Evolutionary conservation across 1,284 basidiomycete genomes (phyloP).

Genomic region (Ganoderma meredithae): DNA sequence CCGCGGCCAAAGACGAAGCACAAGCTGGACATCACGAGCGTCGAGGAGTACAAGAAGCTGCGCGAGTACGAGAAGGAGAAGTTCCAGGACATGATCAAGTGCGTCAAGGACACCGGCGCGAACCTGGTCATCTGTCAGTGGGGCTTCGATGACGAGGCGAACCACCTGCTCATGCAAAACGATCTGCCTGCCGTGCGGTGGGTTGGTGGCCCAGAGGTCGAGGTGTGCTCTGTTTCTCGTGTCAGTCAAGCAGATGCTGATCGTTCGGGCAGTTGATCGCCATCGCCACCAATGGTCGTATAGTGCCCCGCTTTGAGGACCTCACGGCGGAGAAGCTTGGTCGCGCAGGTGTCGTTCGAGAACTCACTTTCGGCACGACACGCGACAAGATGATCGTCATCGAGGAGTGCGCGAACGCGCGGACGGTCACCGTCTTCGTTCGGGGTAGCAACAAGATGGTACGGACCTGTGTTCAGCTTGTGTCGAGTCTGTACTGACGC

Average conservation of each 20-base stretch:
- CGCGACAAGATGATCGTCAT: conserved; percentile 99
- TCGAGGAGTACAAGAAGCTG: conserved; percentile 98
- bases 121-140: conserved; percentile 99
- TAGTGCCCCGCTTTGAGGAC: conserved; percentile 98
- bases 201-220: conserved; percentile 99
- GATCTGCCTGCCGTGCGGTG: conserved; percentile 97
- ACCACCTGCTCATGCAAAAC: conserved; percentile 98
- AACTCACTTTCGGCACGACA: conserved; percentile 96
- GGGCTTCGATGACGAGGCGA: conserved; percentile 99
- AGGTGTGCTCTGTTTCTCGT: conserved; percentile 57
- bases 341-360: conserved; percentile 90
- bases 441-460: conserved; percentile 99
- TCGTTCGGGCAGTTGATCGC: conserved; percentile 81
- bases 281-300: conserved; percentile 97
- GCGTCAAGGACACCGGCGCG: conserved; percentile 97
- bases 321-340: conserved; percentile 92
- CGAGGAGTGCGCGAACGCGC: conserved; percentile 96
- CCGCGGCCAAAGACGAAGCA: conserved; percentile 99
- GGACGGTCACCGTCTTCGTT: conserved; percentile 97
- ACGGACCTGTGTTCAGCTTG: conserved; percentile 29
- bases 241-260: neutral
- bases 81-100: conserved; percentile 96
- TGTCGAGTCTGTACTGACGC: conserved; percentile 6
- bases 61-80: conserved; percentile 96
- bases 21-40: conserved; percentile 96